Base-by-base conservation (phyloP, 176 grass and related monocot genomes). In the Saccharum officinarum region DNA sequence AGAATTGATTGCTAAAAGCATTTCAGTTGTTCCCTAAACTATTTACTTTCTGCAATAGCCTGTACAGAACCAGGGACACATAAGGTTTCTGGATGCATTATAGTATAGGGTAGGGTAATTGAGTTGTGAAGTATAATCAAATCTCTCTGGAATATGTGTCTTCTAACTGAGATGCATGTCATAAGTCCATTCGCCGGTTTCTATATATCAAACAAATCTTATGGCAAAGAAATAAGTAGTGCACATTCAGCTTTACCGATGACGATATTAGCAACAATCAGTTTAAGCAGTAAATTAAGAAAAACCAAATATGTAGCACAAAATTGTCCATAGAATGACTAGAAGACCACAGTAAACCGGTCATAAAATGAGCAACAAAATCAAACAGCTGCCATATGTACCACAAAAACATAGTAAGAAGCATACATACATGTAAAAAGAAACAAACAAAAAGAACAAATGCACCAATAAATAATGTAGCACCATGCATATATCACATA, bases 401-500 rank as follows among this genome's bases (percentile, higher is more conserved):
- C 69, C 40, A 77, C 12, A 77, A 55, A 73, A 25, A 12, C 26
- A 72, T 37, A 13, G 30, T 40, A 80, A 74, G 30, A 69, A 8
- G 40, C 71, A 85, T 70, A 40, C 16, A 62, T 20, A 89, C 26
- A 71, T 23, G 57, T 22, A 46, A 69, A 1, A 80, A 33, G 42
- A 25, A 71, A 62, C 67, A 23, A 26, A 15, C 15, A 33, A 76
- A 14, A 41, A 63, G 41, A 81, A 71, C 71, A 66, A 69, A 76
- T 60, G 37, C 34, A 75, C 12, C 33, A 54, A 71, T 47, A 30
- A 64, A 76, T 37, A 72, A 77, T 80, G 23, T 26, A 31, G 67
- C 84, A 67, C 44, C 42, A 83, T 79, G 80, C 42, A 82, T 77
- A 65, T 64, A 79, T 76, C 47, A 33, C 72, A 83, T 68, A 83